phyloP scores from a whole-genome alignment of 768 basidiomycete species.

The Psilocybe sp. region DNA sequence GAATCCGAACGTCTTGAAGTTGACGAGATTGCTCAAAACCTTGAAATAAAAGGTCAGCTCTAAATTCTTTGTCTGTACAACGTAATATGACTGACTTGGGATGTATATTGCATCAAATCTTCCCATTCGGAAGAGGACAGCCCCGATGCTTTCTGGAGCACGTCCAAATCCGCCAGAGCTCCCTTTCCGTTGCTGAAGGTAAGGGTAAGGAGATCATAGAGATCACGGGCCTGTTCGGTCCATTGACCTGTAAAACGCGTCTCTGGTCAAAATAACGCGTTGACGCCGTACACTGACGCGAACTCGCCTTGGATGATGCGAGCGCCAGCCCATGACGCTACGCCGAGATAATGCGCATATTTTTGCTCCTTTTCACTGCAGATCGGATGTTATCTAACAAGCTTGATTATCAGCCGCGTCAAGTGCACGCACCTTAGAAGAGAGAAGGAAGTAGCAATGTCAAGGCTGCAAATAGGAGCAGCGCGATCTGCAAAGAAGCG shows the following conservation, averaged over 20 bases:
- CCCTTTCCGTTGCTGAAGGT: slow-evolving; percentile 59
- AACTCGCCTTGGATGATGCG: slow-evolving; percentile 66
- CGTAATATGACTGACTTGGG: slow-evolving; percentile 50
- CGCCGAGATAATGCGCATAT: slow-evolving; percentile 69
- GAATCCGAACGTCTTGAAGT: slow-evolving; percentile 81
- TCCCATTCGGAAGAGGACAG: slow-evolving; percentile 63
- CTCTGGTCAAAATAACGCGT: not conserved
- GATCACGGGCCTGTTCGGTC: slow-evolving; percentile 65
- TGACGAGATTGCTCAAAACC: slow-evolving; percentile 63
- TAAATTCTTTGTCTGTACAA: not conserved
- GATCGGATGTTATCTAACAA: slow-evolving; percentile 4
- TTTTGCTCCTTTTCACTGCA: slow-evolving; percentile 69
- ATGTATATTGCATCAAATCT: slow-evolving; percentile 66
- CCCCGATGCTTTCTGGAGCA: slow-evolving; percentile 51
- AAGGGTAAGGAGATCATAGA: slow-evolving; percentile 71
- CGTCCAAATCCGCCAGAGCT: slow-evolving; percentile 52
- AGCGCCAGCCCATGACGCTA: slow-evolving; percentile 83
- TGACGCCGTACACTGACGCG: not conserved
- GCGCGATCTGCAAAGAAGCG: slow-evolving; percentile 74
- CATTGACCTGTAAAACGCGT: slow-evolving; percentile 53
- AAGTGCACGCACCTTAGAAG: slow-evolving; percentile 52
- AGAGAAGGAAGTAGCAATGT: slow-evolving; percentile 66
- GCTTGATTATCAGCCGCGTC: slow-evolving; percentile 4
- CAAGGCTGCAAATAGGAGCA: slow-evolving; percentile 73
- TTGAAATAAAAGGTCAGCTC: slow-evolving; percentile 12